These are phyloP conservation scores for Fraxinus floribunda DNA, from an alignment of 305 asterid species.

Conservation along the genomic window DNA sequence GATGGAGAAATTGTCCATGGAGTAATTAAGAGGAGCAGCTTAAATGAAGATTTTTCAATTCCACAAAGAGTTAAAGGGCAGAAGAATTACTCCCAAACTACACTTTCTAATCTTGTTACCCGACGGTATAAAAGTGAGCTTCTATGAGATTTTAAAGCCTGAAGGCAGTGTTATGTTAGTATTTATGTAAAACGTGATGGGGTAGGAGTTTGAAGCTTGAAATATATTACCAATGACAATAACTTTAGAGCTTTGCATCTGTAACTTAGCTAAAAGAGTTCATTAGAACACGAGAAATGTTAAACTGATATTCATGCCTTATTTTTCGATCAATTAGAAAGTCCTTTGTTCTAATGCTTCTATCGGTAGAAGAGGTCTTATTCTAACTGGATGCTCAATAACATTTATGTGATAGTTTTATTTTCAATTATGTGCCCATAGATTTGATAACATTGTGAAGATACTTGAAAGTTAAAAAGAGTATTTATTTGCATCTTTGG, in stretches of 20 bases:
- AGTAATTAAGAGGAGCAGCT: conserved; percentile 31
- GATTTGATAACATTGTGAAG: neutral
- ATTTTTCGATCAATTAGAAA: neutral
- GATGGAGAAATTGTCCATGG: conserved; percentile 34
- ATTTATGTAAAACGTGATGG: neutral
- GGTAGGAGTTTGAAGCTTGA: neutral
- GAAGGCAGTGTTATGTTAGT: neutral
- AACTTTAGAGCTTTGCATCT: neutral
- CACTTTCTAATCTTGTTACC: conserved; percentile 24
- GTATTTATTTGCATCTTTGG: neutral
- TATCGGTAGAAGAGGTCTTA: neutral
- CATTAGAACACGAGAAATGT: neutral
- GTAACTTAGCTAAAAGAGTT: neutral
- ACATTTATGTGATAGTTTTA: neutral
- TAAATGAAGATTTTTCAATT: conserved; percentile 47
- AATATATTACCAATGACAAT: neutral
- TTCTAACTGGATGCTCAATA: neutral
- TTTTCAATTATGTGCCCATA: neutral
- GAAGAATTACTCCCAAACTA: conserved; percentile 27
- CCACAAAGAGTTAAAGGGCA: conserved; percentile 32
- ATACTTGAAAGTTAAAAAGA: neutral
- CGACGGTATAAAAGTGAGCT: neutral
- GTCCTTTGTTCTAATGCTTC: neutral
- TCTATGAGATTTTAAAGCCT: neutral
- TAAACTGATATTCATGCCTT: neutral